Conservation (phyloP, 495 filamentous ascomycete genomes). For the Talaromyces proteolyticus region DNA sequence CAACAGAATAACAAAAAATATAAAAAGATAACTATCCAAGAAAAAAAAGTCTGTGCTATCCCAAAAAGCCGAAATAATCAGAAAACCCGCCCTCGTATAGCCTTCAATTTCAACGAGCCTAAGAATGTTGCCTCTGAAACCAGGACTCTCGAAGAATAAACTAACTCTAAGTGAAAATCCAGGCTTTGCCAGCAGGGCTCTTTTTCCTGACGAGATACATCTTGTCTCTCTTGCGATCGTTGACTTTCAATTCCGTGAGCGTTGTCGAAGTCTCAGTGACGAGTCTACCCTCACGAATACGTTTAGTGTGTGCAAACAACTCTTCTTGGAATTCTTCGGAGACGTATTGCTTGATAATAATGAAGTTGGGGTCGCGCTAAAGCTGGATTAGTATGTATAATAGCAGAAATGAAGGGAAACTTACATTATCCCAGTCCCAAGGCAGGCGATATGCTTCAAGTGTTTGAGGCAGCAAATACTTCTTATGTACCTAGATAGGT, state of each 20-base stretch:
- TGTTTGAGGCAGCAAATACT: slow-evolving; percentile 44
- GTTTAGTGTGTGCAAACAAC: slow-evolving; percentile 65
- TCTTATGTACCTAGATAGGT: slow-evolving; percentile 34
- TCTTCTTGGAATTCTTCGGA: slow-evolving; percentile 64
- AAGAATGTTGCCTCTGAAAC: no score
- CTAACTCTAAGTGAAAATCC: slow-evolving; percentile 34
- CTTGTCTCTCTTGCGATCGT: slow-evolving; percentile 46
- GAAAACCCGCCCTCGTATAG: no score
- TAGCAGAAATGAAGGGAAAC: neutral
- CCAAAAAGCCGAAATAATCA: no score
- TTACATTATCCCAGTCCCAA: slow-evolving; percentile 47
- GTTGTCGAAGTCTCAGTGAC: slow-evolving; percentile 37
- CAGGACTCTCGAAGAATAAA: no score
- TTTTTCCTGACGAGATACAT: slow-evolving; percentile 62
- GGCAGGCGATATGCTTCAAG: slow-evolving; percentile 39
- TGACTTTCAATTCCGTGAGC: slow-evolving; percentile 42
- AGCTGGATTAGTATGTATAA: neutral
- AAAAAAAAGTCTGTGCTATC: no score
- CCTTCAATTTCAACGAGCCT: no score
- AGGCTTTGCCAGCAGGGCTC: slow-evolving; percentile 28
- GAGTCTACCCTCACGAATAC: slow-evolving; percentile 49
- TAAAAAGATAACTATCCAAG: no score
- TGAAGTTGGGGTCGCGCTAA: slow-evolving; percentile 59
- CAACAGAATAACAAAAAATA: no score
- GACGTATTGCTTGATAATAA: slow-evolving; percentile 74